Base-by-base conservation (phyloP, 139 green algal species). In the Chlamydomonas schloesseri region DNA sequence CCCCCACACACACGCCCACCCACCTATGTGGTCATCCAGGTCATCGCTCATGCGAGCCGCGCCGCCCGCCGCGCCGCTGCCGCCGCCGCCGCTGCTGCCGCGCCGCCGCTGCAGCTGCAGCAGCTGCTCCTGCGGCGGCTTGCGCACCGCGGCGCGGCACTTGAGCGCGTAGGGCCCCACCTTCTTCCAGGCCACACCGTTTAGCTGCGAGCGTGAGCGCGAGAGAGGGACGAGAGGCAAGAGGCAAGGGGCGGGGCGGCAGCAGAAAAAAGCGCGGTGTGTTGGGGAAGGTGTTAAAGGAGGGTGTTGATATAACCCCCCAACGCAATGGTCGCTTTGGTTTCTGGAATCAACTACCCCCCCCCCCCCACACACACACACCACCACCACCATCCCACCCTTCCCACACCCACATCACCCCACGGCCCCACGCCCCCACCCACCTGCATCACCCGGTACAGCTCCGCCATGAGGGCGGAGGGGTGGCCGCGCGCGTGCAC, bases 131-230 rank as follows among this genome's bases (percentile, higher is more conserved):
- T n/a, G 3, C 1, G 60, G 46, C 18, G 20, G 68, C 53, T 64
- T 9, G 31, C 81, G 80, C 34, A 95, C 46, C 23, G 80, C 83
- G 37, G 90, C 96, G 29, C 95, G 93, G 93, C 98, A 99, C 87
- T 98, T 98, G 67, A 99, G 80, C 89, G 95, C 96, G 94, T 99
- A 99, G 17, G 96, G 93, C 17, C 80, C 96, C 5, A 92, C 78
- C 88, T 99, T 99, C 94, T 99, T 99, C 98, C 97, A 99, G 28
- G 50, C 64, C 3, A 98, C 87, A 17, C 71, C 53, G 69, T 87
- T 87, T 8, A 87, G 71, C 81, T 87, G 81, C 55, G 69, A 24
- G 21, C 18, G 50, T 4, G 57, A 34, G 18, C n/a, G n/a, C n/a
- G n/a, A n/a, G n/a, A n/a, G n/a, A n/a, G n/a, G n/a, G n/a, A n/a